These are phyloP conservation scores for Taxillus chinensis DNA, from an alignment of 164 flowering plant species.

Conservation along the genomic window DNA sequence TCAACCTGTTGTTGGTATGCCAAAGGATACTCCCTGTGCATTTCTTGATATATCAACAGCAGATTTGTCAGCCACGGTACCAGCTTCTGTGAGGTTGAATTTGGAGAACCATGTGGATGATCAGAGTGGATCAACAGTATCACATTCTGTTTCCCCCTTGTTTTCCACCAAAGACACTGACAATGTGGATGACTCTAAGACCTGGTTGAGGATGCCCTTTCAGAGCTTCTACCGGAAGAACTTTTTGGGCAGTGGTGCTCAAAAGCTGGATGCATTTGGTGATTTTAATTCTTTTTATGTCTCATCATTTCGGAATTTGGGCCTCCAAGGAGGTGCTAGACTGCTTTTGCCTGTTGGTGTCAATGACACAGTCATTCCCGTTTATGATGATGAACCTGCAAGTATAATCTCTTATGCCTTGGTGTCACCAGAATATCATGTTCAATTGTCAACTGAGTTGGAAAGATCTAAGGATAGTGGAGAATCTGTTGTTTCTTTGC, in stretches of 20 bases:
- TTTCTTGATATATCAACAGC: constrained; percentile 21
- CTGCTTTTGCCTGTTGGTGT: constrained; percentile 67
- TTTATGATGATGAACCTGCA: constrained; percentile 97
- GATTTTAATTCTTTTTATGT: constrained; percentile 63
- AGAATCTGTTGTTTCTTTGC: constrained; percentile 33
- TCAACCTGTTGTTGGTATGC: constrained; percentile 22
- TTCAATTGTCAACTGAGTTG: constrained; percentile 49
- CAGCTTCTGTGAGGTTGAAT: constrained; percentile 22
- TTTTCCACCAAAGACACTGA: constrained; percentile 32
- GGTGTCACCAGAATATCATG: constrained; percentile 50
- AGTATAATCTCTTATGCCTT: constrained; percentile 78
- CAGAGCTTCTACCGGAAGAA: constrained; percentile 55
- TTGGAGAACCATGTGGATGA: constrained; percentile 32
- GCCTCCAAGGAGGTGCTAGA: constrained; percentile 59
- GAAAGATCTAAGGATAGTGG: constrained; percentile 42
- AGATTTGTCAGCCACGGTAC: constrained; percentile 23
- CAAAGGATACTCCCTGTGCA: constrained; percentile 19
- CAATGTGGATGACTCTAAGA: constrained; percentile 38
- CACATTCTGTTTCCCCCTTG: constrained; percentile 21
- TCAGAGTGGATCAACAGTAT: constrained; percentile 20
- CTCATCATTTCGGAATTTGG: constrained; percentile 53
- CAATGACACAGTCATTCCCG: constrained; percentile 73
- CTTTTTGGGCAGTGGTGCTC: constrained; percentile 27
- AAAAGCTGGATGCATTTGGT: constrained; percentile 44
- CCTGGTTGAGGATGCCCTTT: constrained; percentile 68